phyloP scores from a whole-genome alignment of 768 basidiomycete species.

The Nidularia sp. region DNA sequence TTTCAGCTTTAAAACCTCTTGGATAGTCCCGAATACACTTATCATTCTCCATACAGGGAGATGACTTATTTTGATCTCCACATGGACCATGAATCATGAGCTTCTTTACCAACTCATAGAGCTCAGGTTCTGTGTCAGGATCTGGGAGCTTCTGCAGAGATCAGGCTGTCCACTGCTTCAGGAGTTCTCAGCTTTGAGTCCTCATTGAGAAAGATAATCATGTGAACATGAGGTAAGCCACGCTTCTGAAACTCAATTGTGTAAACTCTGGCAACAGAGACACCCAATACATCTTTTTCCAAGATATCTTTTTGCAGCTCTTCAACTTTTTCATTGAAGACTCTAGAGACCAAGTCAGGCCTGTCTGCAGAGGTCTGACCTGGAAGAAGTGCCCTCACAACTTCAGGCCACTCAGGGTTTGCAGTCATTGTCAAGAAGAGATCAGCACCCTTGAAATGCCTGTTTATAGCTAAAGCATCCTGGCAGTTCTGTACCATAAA shows the following conservation, averaged over 20 bases:
- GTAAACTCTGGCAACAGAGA: slow-evolving; percentile 37
- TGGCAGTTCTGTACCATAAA: slow-evolving; percentile 34
- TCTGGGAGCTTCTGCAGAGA: slow-evolving; percentile 33
- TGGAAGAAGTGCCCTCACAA: slow-evolving; percentile 26
- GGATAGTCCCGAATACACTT: slow-evolving; percentile 28
- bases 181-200: neutral
- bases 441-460: slow-evolving; percentile 25
- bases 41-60: slow-evolving; percentile 33
- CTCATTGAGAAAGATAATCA: neutral
- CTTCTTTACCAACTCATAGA: slow-evolving; percentile 27
- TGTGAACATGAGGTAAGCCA: neutral
- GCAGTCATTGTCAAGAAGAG: slow-evolving; percentile 43
- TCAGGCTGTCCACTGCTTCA: slow-evolving; percentile 3
- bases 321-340: slow-evolving; percentile 40
- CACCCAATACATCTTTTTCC: slow-evolving; percentile 34
- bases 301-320: slow-evolving; percentile 28
- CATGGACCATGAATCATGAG: slow-evolving; percentile 34
- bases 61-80: slow-evolving; percentile 20
- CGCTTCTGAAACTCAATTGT: slow-evolving; percentile 32
- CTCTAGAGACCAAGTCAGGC: slow-evolving; percentile 41
- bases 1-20: slow-evolving; percentile 17
- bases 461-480: slow-evolving; percentile 35
- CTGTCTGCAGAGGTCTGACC: slow-evolving; percentile 33
- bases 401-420: slow-evolving; percentile 39
- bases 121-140: slow-evolving; percentile 21